Base-by-base conservation (phyloP, 306 rosid genomes). In the Acacia crassicarpa region DNA sequence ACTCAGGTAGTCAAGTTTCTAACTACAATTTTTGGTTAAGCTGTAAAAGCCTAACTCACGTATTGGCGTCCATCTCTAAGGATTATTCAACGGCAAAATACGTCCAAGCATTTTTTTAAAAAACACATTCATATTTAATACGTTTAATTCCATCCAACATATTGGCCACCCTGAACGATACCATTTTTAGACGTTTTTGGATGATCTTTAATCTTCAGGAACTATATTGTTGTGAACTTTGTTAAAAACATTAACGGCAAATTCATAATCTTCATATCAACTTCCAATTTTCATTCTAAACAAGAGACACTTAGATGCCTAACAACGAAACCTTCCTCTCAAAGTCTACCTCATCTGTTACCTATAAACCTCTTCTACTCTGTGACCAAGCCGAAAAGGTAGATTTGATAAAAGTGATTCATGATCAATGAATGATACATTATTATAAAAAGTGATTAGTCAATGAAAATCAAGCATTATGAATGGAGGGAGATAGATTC, bases 311-410 rank as follows among this genome's bases (percentile, higher is more conserved):
- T 62, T 62, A 27, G 1, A 59, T 23, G 67, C 67, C 67, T 23
- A 25, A 59, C 33, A 59, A 59, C 10, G 38, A 30, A 63, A 15
- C 4, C 44, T 85, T 82, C 89, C 90, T 48, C 92, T 86, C 63
- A 84, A 86, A 84, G 91, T 90, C 54, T 90, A 86, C 53, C 93
- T 90, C 74, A 94, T 86, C 70, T 91, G 91, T 86, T 90, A 89
- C 86, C 97, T 91, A 4, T 94, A 92, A 86, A 94, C 97, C 58
- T 8, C 14, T 8, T 27, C 25, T 4, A 3, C 38, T 25, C 6
- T 62, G 40, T 27, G 38, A 25, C 16, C 22, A 22, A 25, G 30
- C 67, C 51, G 22, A 54, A 7, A 58, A 54, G 38, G 0, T 67
- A 45, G 6, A 67, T 8, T 67, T 58, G 71, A 83, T 41, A 53